Base-by-base conservation (phyloP, 2,329 filamentous ascomycete genomes). In the Hansfordia pulvinata region DNA sequence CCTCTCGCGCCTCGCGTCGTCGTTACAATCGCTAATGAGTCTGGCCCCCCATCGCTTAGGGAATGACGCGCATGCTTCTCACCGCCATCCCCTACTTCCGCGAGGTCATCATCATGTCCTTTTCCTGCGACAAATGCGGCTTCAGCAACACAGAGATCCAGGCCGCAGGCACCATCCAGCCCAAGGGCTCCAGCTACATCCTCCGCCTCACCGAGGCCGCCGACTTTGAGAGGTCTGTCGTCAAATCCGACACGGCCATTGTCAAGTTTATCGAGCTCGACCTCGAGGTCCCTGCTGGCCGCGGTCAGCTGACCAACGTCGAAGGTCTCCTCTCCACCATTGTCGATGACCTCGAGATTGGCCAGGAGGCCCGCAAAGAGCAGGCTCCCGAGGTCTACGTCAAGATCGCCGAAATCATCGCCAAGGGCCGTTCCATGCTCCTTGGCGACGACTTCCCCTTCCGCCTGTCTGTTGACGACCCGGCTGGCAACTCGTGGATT, bases 31-130 rank as follows among this genome's bases (percentile, higher is more conserved):
- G 7, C 40, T 32, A 44, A 38, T 30, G 10, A 35, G 24, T 19
- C 8, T 17, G 4, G 22, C 21, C 30, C 36, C 18, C 25, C 25
- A 8, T 20, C 14, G 2, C 10, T 5, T 34, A 92, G 81, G 90
- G 90, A 43, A 70, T 62, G 2, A 98, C 90, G 10, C 71, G 78
- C 32, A 69, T 98, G 13, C 73, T 98, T 22, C 73, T 98, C 29
- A 93, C 92, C 10, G 74, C 75, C 37, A 94, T 98, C 30, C 90
- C 90, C 10, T 96, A 84, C 65, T 98, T 98, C 64, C 84, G 85
- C 58, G 88, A 98, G 53, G 76, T 98, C 36, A 84, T 98, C 44
- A 72, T 98, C 53, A 93, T 94, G 76, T 96, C 88, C 35, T 98
- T 98, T 54, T 70, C 72, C 38, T 98, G 90, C 62, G 75, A 83